Evolutionary conservation across 1,284 basidiomycete species (phyloP), one percentile per base, ranked within the genome.

Genomic region (Laetiporus sulphureus): DNA sequence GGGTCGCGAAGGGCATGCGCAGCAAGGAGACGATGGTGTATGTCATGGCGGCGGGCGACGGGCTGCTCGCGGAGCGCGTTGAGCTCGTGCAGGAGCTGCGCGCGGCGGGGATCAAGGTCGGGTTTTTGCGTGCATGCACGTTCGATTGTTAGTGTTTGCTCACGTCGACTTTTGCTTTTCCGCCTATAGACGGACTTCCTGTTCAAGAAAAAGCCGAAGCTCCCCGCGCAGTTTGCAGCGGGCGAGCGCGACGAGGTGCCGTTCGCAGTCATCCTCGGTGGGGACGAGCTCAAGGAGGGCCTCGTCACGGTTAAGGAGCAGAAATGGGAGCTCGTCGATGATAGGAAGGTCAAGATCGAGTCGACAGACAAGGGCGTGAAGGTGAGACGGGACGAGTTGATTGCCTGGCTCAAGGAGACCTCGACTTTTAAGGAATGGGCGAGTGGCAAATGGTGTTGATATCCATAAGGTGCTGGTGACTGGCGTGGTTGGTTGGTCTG

Each of bases 1-100:
- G 88, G 77, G 77, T 75, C 19, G 85, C 85, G 55, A 72, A 72
- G 51, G 80, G 86, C 3, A 77, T 77, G 64, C 73, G 93, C 56
- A 83, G 81, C 39, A 98, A 97, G 68, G 91, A 90, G 60, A 94
- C 92, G 37, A 87, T 97, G 72, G 93, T 88, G 32, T 99, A 84
- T 64, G 88, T 99, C 41, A 86, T 99, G 74, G 83, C 86, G 22
- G 83, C 94, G 35, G 94, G 94, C 6, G 92, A 94, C 55, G 92
- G 93, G 4, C 61, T 98, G 48, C 64, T 98, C 33, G 78, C 81
- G 56, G 91, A 97, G 67, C 77, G 96, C 16, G 85, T 99, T 59
- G 69, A 66, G 57, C 74, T 99, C 16, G 88, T 85, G 35, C 81
- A 82, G 57, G 79, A 88, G 66, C 68, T 99, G 41, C 79, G 96